A percentile compares a stretch with the other conserved stretches of the same genome.
phyloP scores from a whole-genome alignment of 2,329 filamentous ascomycete species.

The Aspergillus hiratsukae region DNA sequence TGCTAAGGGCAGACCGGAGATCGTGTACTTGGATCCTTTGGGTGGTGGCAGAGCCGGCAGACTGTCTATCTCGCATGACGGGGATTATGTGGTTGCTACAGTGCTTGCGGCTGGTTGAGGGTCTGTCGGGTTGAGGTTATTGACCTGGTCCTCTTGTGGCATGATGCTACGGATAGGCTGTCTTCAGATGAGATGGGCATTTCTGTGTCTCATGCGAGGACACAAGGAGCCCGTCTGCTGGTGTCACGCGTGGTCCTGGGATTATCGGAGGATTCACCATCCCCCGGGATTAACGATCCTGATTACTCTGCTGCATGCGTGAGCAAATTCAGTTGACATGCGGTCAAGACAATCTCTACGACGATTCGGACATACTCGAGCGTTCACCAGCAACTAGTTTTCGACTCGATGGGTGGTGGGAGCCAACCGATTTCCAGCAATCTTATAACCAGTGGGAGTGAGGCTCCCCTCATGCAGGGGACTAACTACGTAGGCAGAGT shows the following conservation, averaged over 20 bases:
- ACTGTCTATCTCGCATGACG: slow-evolving; percentile 84
- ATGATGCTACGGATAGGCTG: background rate
- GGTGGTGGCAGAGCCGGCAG: slow-evolving; percentile 49
- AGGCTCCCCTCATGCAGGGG: background rate
- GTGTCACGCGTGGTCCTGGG: background rate
- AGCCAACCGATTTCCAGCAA: background rate
- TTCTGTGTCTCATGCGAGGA: background rate
- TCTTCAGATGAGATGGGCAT: background rate
- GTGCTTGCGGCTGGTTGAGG: slow-evolving; percentile 35
- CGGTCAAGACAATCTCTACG: background rate
- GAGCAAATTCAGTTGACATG: background rate
- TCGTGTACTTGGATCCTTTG: slow-evolving; percentile 28
- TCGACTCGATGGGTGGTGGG: background rate
- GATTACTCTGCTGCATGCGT: background rate
- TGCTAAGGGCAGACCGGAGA: slow-evolving; percentile 30
- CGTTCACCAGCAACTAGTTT: background rate
- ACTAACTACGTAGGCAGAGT: background rate
- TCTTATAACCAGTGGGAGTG: background rate
- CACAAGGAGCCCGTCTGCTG: background rate
- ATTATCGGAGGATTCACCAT: background rate
- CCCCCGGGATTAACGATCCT: background rate
- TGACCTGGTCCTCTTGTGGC: background rate
- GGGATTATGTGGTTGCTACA: slow-evolving; percentile 63
- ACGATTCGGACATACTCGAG: background rate
- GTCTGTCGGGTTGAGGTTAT: background rate